These are phyloP conservation scores for Coelastrella sp. DNA, from an alignment of 139 green algal genomes.

Conservation along the genomic window DNA sequence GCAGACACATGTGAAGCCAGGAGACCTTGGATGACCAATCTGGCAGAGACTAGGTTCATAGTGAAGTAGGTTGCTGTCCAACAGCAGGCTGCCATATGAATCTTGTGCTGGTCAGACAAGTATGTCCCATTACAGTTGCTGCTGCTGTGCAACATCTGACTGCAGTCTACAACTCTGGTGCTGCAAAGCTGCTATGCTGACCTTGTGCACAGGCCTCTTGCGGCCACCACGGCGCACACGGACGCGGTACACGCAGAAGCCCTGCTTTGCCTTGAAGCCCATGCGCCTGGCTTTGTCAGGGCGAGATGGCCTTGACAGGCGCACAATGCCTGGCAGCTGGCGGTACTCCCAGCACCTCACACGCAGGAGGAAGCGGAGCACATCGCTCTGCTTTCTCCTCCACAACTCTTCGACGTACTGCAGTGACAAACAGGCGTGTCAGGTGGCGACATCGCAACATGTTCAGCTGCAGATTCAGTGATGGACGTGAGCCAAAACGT, in stretches of 20 bases:
- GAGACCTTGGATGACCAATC: too few species aligned
- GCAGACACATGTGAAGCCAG: too few species aligned
- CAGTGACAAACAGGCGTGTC: neutral
- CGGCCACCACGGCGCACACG: constrained; percentile 96
- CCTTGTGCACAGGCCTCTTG: constrained; percentile 97
- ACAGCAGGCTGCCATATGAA: too few species aligned
- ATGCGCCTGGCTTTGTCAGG: constrained; percentile 98
- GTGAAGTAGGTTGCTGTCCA: too few species aligned
- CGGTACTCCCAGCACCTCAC: constrained; percentile 99
- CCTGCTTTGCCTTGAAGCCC: constrained; percentile 98
- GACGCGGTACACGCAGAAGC: constrained; percentile 96
- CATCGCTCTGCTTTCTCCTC: constrained; percentile 99
- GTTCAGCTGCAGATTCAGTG: too few species aligned
- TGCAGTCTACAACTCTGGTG: too few species aligned
- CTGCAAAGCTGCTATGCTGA: constrained; percentile 46
- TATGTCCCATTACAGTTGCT: too few species aligned
- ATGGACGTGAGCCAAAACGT: too few species aligned
- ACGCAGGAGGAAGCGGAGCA: constrained; percentile 98
- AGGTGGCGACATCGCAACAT: neutral
- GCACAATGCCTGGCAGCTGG: constrained; percentile 92
- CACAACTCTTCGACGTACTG: constrained; percentile 99
- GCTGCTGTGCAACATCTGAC: too few species aligned
- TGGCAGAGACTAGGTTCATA: too few species aligned
- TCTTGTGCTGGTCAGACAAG: too few species aligned
- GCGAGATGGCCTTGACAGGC: constrained; percentile 88